Evolutionary conservation across 1,284 basidiomycete genomes (phyloP).

Genomic region (Earliella scabrosa): DNA sequence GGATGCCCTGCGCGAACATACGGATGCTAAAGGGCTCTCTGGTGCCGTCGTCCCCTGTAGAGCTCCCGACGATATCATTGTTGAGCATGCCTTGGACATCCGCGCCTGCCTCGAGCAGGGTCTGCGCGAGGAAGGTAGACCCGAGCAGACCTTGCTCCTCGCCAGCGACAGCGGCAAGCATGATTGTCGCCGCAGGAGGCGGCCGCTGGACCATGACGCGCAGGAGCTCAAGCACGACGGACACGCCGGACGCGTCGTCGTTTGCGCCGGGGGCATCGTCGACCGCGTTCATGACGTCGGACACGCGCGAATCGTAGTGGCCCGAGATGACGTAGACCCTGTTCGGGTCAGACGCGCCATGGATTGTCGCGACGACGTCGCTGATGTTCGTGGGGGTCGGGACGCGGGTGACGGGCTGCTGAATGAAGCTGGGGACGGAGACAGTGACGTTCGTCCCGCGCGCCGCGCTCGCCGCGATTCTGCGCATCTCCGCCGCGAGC

Average conservation of each 20-base stretch:
- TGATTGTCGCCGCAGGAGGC: conserved; percentile 51
- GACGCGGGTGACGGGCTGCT: conserved; percentile 41
- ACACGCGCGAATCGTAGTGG: conserved; percentile 55
- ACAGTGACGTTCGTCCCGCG: conserved; percentile 50
- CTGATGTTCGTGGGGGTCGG: conserved; percentile 49
- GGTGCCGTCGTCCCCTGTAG: conserved; percentile 50
- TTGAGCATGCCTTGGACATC: conserved; percentile 61
- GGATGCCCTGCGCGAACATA: conserved; percentile 54
- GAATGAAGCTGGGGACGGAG: conserved; percentile 49
- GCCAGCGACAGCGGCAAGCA: conserved; percentile 54
- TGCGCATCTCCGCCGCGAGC: conserved; percentile 51
- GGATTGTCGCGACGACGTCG: conserved; percentile 55
- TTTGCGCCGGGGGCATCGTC: conserved; percentile 55
- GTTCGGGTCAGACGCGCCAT: conserved; percentile 50
- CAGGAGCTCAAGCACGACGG: conserved; percentile 54
- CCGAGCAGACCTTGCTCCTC: conserved; percentile 58
- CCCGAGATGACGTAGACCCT: conserved; percentile 58
- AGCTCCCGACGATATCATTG: conserved; percentile 54
- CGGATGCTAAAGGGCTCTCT: conserved; percentile 50
- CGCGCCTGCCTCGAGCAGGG: conserved; percentile 43
- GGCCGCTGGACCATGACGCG: conserved; percentile 49
- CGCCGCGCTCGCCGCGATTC: conserved; percentile 43
- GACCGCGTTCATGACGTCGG: conserved; percentile 44
- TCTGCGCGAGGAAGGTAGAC: conserved; percentile 49
- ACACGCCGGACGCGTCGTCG: conserved; percentile 56